Evolutionary conservation across 768 basidiomycete genomes (phyloP).

Genomic region (Russula earlei): DNA sequence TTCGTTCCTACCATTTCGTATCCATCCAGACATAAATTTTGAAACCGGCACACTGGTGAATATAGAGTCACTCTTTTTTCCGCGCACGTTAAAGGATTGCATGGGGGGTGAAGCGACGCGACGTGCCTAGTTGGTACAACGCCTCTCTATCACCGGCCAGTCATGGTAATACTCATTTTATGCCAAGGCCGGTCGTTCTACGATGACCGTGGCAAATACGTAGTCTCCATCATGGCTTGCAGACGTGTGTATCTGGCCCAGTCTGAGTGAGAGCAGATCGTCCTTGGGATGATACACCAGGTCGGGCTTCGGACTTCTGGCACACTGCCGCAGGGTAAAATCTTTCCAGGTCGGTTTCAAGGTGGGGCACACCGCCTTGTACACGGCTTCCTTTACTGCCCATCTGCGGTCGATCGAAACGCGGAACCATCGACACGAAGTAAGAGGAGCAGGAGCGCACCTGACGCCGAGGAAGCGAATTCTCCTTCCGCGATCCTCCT

Average conservation of each 20-base stretch:
- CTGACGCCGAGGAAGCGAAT: conserved; percentile 61
- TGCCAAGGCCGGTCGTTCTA: conserved; percentile 30
- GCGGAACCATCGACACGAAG: conserved; percentile 8
- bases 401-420: conserved; percentile 39
- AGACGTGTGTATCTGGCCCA: conserved; percentile 49
- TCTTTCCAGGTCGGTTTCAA: conserved; percentile 67
- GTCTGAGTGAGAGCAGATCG: conserved; percentile 18
- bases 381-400: conserved; percentile 78
- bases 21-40: too few relatives aligned
- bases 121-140: too few relatives aligned
- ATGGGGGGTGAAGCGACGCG: too few relatives aligned
- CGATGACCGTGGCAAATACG: conserved; percentile 56
- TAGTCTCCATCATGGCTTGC: conserved; percentile 81
- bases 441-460: conserved; percentile 33
- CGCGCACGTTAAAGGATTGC: too few relatives aligned
- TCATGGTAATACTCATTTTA: background rate
- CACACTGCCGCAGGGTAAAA: conserved; percentile 32
- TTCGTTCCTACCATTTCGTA: background rate
- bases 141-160: too few relatives aligned
- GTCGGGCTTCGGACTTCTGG: conserved; percentile 32
- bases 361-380: conserved; percentile 70
- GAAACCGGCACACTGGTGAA: too few relatives aligned
- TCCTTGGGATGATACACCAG: conserved; percentile 26
- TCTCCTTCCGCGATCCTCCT: conserved; percentile 16
- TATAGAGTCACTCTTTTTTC: too few relatives aligned